Percentiles rank a stretch among this genome's conserved stretches.
Evolutionary conservation across 2,329 filamentous ascomycete genomes (phyloP).

Genomic region (Fusarium guadeloupense): DNA sequence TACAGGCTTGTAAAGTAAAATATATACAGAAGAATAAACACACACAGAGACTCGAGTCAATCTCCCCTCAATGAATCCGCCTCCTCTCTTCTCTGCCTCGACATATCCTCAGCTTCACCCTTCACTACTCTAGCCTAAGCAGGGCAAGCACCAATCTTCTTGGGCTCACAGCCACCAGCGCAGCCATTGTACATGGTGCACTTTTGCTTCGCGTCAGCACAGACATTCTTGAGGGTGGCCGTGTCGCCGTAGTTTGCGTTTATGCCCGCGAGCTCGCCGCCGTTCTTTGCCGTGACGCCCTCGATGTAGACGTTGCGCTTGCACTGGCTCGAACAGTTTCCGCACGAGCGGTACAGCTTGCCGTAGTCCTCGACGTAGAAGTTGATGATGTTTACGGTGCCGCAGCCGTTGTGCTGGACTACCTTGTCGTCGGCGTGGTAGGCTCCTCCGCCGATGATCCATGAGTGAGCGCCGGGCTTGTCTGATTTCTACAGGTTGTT

Average conservation of each 20-base stretch:
- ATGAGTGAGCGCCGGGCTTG: conserved; percentile 46
- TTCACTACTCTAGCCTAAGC: background rate
- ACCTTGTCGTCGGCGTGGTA: conserved; percentile 53
- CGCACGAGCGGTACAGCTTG: conserved; percentile 60
- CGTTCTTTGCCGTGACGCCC: conserved; percentile 25
- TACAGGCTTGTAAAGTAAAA: too few species aligned
- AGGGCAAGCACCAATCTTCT: conserved; percentile 43
- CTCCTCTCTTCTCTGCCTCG: too few species aligned
- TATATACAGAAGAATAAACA: too few species aligned
- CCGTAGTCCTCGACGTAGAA: conserved; percentile 50
- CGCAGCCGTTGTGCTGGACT: conserved; percentile 54
- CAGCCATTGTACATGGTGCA: conserved; percentile 42
- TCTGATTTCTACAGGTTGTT: conserved; percentile 15
- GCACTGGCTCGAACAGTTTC: conserved; percentile 39
- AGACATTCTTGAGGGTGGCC: conserved; percentile 34
- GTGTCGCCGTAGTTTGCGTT: conserved; percentile 34
- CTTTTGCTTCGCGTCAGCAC: conserved; percentile 34
- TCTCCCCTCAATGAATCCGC: too few species aligned
- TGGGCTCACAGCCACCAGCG: conserved; percentile 42
- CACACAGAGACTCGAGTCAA: too few species aligned
- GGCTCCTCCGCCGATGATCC: conserved; percentile 55
- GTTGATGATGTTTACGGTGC: conserved; percentile 47
- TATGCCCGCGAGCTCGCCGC: conserved; percentile 31
- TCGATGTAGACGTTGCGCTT: conserved; percentile 26
- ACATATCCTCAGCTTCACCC: too few species aligned